Evolutionary conservation across 2,329 filamentous ascomycete genomes (phyloP), one percentile per base, ranked within the genome.

Genomic region (Talaromyces sp.): DNA sequence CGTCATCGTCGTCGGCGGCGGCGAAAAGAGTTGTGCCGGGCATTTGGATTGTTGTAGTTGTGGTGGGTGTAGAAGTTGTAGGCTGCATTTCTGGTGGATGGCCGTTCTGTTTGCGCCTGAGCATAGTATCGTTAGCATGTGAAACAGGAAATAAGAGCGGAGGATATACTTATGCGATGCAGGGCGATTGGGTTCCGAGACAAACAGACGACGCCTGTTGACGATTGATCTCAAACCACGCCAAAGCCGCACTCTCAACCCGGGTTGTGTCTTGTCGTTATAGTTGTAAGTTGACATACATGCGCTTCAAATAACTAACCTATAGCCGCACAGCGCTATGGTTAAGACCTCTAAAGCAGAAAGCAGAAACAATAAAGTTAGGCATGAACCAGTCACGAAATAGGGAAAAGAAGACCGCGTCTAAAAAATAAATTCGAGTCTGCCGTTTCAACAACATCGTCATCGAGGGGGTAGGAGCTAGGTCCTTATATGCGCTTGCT

Each of bases 1-100:
- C 77, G 67, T 81, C 78, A 58, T 78, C 77, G 43, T 76, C 47
- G 34, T 36, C 34, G 43, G 76, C 54, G 43, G 76, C 54, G 5
- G 69, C 68, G 25, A 51, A 15, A 5, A 51, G 22, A 17, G 47
- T 51, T 51, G 47, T 29, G 22, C 47, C 5, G 22, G 47, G 47
- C 47, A 51, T 51, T 51, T 51, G 47, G 22, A 51, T 51, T 8
- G 47, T 51, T 27, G 47, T 17, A 7, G 47, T 27, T 15, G 25
- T 51, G 8, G 45, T 49, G 6, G 13, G 27, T 29, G 11, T 51
- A 27, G 25, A 51, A 15, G 34, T 36, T 7, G 13, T 17, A 51
- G 47, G 22, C 22, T 51, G 47, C 47, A 51, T 51, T 27, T 29
- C 47, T 27, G 47, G 19, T 7, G 25, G 47, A 29, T 51, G 47